Percentiles rank a stretch among this genome's conserved stretches.
These are phyloP conservation scores for Heritiera fomes DNA, from an alignment of 345 rosid genomes.

Conservation along the genomic window DNA sequence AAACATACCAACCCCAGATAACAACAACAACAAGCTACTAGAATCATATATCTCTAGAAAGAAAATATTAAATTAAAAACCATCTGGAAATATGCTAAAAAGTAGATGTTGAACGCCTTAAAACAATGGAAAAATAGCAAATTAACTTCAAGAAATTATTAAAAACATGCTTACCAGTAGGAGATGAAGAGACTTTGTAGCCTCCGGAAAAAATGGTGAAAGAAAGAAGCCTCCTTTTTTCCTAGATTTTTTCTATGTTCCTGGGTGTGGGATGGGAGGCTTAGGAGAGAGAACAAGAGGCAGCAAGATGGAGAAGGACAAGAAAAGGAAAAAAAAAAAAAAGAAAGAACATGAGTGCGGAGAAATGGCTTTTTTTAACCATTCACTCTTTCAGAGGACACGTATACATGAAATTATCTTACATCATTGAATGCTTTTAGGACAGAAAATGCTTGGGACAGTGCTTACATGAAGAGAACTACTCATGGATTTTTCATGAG, in stretches of 20 bases:
- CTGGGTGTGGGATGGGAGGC: slow-evolving; percentile 14
- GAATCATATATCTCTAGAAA: slow-evolving; percentile 3
- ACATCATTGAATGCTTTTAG: slow-evolving; percentile 32
- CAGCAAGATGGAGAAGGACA: neutral
- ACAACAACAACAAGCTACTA: slow-evolving; percentile 1
- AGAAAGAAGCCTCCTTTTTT: slow-evolving; percentile 19
- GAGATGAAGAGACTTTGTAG: slow-evolving; percentile 31
- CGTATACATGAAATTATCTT: slow-evolving; percentile 44
- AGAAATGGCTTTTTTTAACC: slow-evolving; percentile 18
- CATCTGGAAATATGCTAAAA: slow-evolving; percentile 17
- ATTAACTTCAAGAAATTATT: neutral
- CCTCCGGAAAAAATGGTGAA: slow-evolving; percentile 5
- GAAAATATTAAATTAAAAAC: neutral
- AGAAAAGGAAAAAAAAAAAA: neutral
- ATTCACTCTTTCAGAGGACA: slow-evolving; percentile 39
- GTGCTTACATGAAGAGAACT: slow-evolving; percentile 34
- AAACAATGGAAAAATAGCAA: neutral
- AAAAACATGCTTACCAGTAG: slow-evolving; percentile 33
- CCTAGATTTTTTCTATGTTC: neutral
- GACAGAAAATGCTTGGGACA: slow-evolving; percentile 4
- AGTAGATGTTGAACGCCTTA: slow-evolving; percentile 13
- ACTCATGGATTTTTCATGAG: slow-evolving; percentile 28
- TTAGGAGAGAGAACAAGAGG: slow-evolving; percentile 11
- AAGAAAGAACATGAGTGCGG: neutral
- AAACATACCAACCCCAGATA: slow-evolving; percentile 20